A percentile compares a stretch with the other conserved stretches of the same genome.
Conservation (phyloP, 2,329 filamentous ascomycete genomes). For the Didymellaceae sp. region DNA sequence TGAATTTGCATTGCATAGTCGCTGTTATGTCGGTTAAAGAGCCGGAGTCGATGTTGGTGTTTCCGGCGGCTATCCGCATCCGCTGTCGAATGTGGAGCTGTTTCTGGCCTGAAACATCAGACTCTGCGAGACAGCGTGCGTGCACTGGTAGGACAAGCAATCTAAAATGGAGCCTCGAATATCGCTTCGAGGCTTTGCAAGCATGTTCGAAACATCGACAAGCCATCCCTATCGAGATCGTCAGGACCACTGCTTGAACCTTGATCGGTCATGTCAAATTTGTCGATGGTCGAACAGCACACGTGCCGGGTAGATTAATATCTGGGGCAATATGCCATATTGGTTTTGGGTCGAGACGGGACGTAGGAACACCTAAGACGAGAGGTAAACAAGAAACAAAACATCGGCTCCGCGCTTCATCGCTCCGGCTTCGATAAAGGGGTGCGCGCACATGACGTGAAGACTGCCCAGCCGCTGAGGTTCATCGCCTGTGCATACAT, state of each 20-base stretch:
- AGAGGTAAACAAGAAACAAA: slow-evolving; percentile 10
- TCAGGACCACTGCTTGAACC: background rate
- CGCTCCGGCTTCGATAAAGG: background rate
- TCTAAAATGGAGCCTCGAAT: slow-evolving; percentile 30
- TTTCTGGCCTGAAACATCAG: slow-evolving; percentile 24
- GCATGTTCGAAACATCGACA: slow-evolving; percentile 10
- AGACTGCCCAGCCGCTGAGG: too few relatives aligned
- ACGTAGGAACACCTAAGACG: slow-evolving; percentile 11
- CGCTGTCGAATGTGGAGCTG: slow-evolving; percentile 22
- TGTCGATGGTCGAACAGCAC: slow-evolving; percentile 24
- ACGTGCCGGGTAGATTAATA: slow-evolving; percentile 43
- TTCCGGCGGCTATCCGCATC: slow-evolving; percentile 21
- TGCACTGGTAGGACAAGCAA: slow-evolving; percentile 29
- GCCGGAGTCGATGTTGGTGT: slow-evolving; percentile 25
- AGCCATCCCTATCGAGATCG: background rate
- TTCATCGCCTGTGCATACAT: too few relatives aligned
- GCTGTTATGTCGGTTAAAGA: slow-evolving; percentile 26
- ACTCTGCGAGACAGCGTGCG: slow-evolving; percentile 24
- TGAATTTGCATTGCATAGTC: slow-evolving; percentile 31
- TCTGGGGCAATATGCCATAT: slow-evolving; percentile 39
- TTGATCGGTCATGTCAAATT: slow-evolving; percentile 11
- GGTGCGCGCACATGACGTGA: background rate
- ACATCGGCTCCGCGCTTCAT: background rate
- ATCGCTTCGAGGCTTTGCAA: slow-evolving; percentile 9
- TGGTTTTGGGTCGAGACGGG: slow-evolving; percentile 25